phyloP scores from a whole-genome alignment of 805 yeast species.

The Suhomyces sp. region DNA sequence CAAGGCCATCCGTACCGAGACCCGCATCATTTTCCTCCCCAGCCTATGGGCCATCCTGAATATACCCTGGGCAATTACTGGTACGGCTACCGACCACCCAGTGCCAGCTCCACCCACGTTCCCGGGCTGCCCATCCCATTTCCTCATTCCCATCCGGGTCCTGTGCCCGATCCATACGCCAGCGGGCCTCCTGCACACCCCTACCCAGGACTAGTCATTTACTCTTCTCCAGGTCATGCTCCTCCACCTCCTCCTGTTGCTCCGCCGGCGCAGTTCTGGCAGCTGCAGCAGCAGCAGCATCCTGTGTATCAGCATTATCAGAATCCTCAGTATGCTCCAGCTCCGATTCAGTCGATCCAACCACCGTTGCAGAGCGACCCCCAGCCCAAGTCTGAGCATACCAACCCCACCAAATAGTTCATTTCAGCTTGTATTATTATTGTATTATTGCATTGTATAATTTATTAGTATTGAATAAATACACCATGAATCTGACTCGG shows the following conservation, averaged over 20 bases:
- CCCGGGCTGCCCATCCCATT: neutral
- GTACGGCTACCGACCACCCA: slow-evolving; percentile 13
- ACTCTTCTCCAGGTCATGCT: slow-evolving; percentile 5
- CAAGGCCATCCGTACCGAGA: neutral
- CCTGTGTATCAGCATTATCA: slow-evolving; percentile 1
- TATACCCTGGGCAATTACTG: slow-evolving; percentile 14
- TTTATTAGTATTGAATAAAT: neutral
- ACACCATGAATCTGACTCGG: neutral
- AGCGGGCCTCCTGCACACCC: slow-evolving; percentile 3
- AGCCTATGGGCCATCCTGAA: slow-evolving; percentile 4
- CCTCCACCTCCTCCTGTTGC: slow-evolving; percentile 2
- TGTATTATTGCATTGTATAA: neutral
- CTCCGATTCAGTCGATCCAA: neutral
- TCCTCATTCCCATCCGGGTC: slow-evolving; percentile 1
- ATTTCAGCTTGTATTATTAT: slow-evolving; percentile 1
- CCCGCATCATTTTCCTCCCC: neutral
- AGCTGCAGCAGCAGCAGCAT: slow-evolving; percentile 1
- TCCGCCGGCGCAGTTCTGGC: neutral
- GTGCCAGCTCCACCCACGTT: neutral
- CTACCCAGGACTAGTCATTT: neutral
- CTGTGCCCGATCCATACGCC: slow-evolving; percentile 3
- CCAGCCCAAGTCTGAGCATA: slow-evolving; percentile 1
- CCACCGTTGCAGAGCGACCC: slow-evolving; percentile 1
- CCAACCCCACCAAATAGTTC: slow-evolving; percentile 4
- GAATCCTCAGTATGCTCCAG: neutral